A percentile compares a stretch with the other conserved stretches of the same genome.
Conservation (phyloP, 179 eudicot genomes). For the Sideroxylon spinosum region DNA sequence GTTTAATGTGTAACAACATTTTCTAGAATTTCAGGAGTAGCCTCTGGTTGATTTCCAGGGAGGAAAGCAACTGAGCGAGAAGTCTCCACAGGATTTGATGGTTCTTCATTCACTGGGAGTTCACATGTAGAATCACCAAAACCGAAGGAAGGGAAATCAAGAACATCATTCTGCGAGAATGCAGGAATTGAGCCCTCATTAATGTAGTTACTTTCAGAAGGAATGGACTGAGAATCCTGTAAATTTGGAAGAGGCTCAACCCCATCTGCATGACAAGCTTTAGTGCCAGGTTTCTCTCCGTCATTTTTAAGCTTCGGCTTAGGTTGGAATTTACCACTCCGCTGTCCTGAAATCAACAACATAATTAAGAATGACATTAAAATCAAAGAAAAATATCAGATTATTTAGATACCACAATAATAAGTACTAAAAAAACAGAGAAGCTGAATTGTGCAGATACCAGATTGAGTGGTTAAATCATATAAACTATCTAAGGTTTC, state of each 20-base stretch:
- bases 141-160: conserved; percentile 26
- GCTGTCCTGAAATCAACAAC: conserved; percentile 35
- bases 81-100: conserved; percentile 14
- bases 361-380: conserved; percentile 10
- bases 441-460: conserved; percentile 31
- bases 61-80: conserved; percentile 29
- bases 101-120: conserved; percentile 26
- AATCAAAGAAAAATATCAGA: background rate
- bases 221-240: conserved; percentile 21
- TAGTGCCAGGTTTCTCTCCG: conserved; percentile 14
- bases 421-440: background rate
- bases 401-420: too few species aligned
- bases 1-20: conserved; percentile 29
- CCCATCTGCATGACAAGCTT: conserved; percentile 14
- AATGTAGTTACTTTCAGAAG: conserved; percentile 29
- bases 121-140: conserved; percentile 27
- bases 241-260: conserved; percentile 23
- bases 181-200: conserved; percentile 23
- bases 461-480: conserved; percentile 38
- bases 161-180: conserved; percentile 24
- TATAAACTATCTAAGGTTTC: conserved; percentile 30
- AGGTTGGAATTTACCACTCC: conserved; percentile 46
- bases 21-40: conserved; percentile 27
- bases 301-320: conserved; percentile 42
- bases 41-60: conserved; percentile 22